Percentiles rank a stretch among this genome's conserved stretches.
phyloP scores from a whole-genome alignment of 257 asterid genomes.

The Catharanthus roseus region DNA sequence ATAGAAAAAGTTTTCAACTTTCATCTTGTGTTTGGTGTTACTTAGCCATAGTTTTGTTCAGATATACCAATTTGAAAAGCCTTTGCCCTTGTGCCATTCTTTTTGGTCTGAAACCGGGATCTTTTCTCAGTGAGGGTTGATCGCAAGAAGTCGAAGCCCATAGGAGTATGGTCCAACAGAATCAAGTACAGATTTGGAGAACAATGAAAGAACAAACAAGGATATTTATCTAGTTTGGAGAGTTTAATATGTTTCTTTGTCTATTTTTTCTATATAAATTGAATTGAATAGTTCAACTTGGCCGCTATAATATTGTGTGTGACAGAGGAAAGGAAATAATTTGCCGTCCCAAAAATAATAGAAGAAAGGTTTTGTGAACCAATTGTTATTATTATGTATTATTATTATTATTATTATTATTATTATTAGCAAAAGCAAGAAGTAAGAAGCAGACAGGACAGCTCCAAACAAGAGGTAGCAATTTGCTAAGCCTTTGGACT shows the following conservation, averaged over 20 bases:
- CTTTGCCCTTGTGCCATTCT: no score
- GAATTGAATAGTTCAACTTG: background rate
- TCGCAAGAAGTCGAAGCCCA: no score
- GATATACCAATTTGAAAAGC: no score
- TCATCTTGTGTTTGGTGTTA: background rate
- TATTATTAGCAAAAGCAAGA: background rate
- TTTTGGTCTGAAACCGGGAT: no score
- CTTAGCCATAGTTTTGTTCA: background rate
- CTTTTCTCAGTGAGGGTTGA: no score
- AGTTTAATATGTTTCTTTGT: no score
- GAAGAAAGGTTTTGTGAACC: background rate
- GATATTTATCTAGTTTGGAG: background rate
- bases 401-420: no score
- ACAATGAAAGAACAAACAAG: background rate
- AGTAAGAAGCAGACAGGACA: conserved; percentile 27
- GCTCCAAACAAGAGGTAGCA: conserved; percentile 29
- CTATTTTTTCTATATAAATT: no score
- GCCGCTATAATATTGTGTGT: background rate
- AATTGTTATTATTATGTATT: no score
- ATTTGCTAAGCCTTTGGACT: conserved; percentile 19
- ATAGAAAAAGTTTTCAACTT: background rate
- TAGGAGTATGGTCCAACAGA: background rate
- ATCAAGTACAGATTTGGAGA: background rate
- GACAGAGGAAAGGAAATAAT: background rate
- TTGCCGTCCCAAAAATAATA: background rate